Evolutionary conservation across 139 green algal species (phyloP), one percentile per base, ranked within the genome.

Genomic region (Picochlorum sp.): DNA sequence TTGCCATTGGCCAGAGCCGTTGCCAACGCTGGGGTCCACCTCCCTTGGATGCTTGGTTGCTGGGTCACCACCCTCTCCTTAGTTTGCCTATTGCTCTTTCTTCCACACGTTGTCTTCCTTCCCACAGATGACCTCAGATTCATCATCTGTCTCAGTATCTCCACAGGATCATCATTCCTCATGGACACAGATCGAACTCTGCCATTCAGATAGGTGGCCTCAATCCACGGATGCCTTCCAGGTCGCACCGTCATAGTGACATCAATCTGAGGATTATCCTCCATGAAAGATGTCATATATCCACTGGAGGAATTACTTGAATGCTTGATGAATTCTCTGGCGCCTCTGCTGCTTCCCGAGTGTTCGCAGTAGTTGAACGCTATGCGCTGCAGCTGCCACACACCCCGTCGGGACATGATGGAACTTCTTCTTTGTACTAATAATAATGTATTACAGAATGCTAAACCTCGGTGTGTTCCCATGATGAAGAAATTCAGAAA

Each of bases 341-440:
- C 55, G 32, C 75, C 75, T 23, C 49, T 62, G 30, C 71, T 80
- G 57, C 75, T 81, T 38, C 75, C 75, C 7, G 65, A 69, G 18
- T 54, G 49, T 21, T 80, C 56, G 45, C 75, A 81, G 28, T 70
- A 81, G 26, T 54, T 63, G n/a, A 81, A 44, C 7, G 59, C 45
- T 24, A 81, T 61, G 21, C 49, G 59, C n/a, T 71, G 60, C 28
- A 81, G 62, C 57, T 81, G 72, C 75, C 75, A 81, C 4, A 77
- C 61, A 1, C 75, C 75, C 50, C 55, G 45, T 18, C 74, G 61
- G n/a, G 75, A 49, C 75, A 81, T 81, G 15, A 59, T 41, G 28
- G 4, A 4, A 30, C 28, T 30, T 30, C 4, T 30, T 30, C 28
- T 30, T 30, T 30, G 28, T 30, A 30, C 4, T 30, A 1, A 30